These are phyloP conservation scores for Dryas integrifolia DNA, from an alignment of 331 rosid genomes.

Conservation along the genomic window DNA sequence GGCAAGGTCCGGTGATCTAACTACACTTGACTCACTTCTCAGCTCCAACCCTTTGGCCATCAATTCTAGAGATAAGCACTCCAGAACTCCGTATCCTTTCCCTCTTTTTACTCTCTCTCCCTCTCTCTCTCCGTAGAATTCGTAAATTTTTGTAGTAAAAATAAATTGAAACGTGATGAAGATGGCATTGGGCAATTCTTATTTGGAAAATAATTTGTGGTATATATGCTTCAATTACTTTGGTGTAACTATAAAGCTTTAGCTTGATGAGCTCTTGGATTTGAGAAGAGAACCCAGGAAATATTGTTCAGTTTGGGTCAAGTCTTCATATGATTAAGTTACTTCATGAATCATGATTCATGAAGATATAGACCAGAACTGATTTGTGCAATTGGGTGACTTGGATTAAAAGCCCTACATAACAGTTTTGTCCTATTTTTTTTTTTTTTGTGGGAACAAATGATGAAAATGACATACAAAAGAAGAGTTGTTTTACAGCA, in stretches of 20 bases:
- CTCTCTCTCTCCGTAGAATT: no score
- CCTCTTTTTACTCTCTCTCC: no score
- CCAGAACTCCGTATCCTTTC: conserved; percentile 92
- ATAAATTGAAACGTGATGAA: no score
- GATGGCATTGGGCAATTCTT: no score
- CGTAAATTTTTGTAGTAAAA: no score
- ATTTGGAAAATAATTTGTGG: no score
- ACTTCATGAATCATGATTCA: no score
- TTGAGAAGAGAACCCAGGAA: background rate
- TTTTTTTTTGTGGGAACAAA: no score
- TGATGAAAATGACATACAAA: no score
- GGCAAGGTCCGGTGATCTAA: conserved; percentile 81
- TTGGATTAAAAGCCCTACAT: background rate
- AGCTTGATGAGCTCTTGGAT: background rate
- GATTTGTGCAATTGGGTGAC: background rate
- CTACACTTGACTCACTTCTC: conserved; percentile 51
- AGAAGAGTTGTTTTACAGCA: background rate
- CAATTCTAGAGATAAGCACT: conserved; percentile 86
- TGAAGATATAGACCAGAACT: no score
- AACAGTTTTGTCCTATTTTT: background rate
- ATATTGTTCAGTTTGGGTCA: background rate
- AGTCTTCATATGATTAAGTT: no score
- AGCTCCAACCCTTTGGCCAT: conserved; percentile 61
- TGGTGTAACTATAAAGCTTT: background rate
- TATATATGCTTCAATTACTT: background rate